Conservation (phyloP, 768 basidiomycete species). For the Tricholoma matsutake region DNA sequence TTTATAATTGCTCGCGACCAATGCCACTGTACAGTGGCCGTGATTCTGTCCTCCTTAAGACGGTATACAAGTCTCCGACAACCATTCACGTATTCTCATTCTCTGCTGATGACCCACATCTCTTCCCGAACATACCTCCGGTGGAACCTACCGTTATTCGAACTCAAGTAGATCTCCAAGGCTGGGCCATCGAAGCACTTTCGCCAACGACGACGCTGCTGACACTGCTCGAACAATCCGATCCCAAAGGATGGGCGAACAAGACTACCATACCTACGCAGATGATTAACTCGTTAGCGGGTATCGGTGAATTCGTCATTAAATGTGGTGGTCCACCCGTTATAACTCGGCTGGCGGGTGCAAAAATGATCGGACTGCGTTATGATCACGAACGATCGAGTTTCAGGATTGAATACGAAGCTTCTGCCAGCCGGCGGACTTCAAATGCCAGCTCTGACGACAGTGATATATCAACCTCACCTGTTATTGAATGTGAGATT, state of each 20-base stretch:
- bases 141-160: constrained; percentile 79
- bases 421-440: constrained; percentile 48
- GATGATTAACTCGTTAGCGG: constrained; percentile 86
- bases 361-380: constrained; percentile 65
- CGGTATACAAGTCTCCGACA: constrained; percentile 94
- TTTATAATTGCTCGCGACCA: constrained; percentile 8
- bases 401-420: constrained; percentile 84
- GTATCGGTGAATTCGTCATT: constrained; percentile 94
- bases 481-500: constrained; percentile 82
- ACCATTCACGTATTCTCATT: constrained; percentile 95
- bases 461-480: constrained; percentile 31
- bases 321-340: constrained; percentile 93
- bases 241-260: constrained; percentile 96
- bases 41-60: constrained; percentile 87
- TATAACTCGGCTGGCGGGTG: constrained; percentile 79
- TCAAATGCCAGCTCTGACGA: constrained; percentile 21
- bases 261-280: constrained; percentile 92
- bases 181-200: constrained; percentile 94
- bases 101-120: constrained; percentile 84
- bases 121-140: constrained; percentile 73
- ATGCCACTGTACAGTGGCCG: constrained; percentile 58
- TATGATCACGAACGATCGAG: constrained; percentile 86
- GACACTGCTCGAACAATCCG: constrained; percentile 93
- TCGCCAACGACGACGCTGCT: constrained; percentile 94
- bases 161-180: constrained; percentile 96